Evolutionary conservation across 345 rosid species (phyloP), one percentile per base, ranked within the genome.

Genomic region (Triadica sebifera): DNA sequence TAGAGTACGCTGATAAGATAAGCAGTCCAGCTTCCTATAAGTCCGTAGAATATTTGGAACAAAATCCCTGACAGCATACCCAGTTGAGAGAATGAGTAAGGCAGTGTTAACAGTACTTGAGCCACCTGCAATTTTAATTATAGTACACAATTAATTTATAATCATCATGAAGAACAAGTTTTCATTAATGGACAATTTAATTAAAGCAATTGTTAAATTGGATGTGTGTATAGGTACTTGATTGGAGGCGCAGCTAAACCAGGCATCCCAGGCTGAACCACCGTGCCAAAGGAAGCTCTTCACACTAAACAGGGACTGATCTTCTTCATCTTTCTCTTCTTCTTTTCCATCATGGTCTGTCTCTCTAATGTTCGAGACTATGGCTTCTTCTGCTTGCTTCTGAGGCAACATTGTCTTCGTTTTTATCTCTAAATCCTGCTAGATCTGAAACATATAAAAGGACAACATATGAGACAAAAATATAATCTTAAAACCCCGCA

Each of bases 191-290:
- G 2, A 29, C 34, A 29, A 29, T 29, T 29, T 1, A 29, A 29
- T 29, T 1, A 29, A 29, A 2, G 34, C 1, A 29, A 29, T 29
- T 29, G 34, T 29, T 29, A 29, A 29, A 29, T 29, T n/a, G 68
- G 39, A 24, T 1, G 19, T 39, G 5, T 25, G 16, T 64, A 45
- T 56, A 4, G n/a, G 8, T 82, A 91, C 98, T 77, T 94, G 99
- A 84, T 95, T 95, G 68, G 99, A 95, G 74, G 99, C 93, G 53
- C 98, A 95, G 57, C 98, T 93, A 89, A 95, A 95, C 99, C 99
- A 95, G 55, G 99, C 99, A 77, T 95, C 99, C 99, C 99, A 95
- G 65, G 80, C 90, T 2, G 99, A 95, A 72, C 99, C 99, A 45
- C 99, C 99, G 49, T 95, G 99, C 99, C 99, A 95, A 41, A 95